Base-by-base conservation (phyloP, 768 basidiomycete genomes). In the Mycena kentingensis region DNA sequence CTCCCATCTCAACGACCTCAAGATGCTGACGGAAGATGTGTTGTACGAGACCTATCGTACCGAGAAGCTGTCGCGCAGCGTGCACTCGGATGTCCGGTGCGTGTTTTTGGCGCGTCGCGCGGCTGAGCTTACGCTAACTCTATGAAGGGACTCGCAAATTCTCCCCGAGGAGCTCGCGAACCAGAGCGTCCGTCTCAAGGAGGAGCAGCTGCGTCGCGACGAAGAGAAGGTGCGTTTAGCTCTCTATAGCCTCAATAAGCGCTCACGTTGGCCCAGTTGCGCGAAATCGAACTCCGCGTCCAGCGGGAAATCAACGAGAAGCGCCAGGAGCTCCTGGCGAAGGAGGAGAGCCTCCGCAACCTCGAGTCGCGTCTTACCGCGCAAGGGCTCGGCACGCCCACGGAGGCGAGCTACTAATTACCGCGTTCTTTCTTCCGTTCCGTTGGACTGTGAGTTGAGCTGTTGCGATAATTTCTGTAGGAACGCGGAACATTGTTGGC, bases 241-340 rank as follows among this genome's bases (percentile, higher is more conserved):
- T 44, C 46, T 57, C 29, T 18, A 29, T 29, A 19, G 41, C 21
- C 21, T 16, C 18, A 32, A 36, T 27, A 4, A 45, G 18, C 24
- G 55, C 16, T 60, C 26, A 38, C 44, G 21, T 48, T 45, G 27
- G 22, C 48, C 31, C 63, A 87, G 82, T 75, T 95, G 27, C 88
- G 90, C 60, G 93, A 93, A 67, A 82, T 90, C 66, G 91, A 95
- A 67, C 73, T 93, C 60, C 86, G 85, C 60, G 87, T 91, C 26
- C 90, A 93, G 67, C 78, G 91, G 51, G 92, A 95, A 68, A 87
- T 95, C 68, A 86, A 86, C 67, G 85, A 93, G 74, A 90, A 88
- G 73, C 78, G 86, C 61, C 90, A 94, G 65, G 87, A 93, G 68
- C 74, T 94, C 39, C 66, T 89, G 66, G 93, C 90, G 37, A 91